Percentiles rank a stretch among this genome's conserved stretches.
These are phyloP conservation scores for Pestalotiopsis sp. DNA, from an alignment of 2,329 filamentous ascomycete species.

Conservation along the genomic window DNA sequence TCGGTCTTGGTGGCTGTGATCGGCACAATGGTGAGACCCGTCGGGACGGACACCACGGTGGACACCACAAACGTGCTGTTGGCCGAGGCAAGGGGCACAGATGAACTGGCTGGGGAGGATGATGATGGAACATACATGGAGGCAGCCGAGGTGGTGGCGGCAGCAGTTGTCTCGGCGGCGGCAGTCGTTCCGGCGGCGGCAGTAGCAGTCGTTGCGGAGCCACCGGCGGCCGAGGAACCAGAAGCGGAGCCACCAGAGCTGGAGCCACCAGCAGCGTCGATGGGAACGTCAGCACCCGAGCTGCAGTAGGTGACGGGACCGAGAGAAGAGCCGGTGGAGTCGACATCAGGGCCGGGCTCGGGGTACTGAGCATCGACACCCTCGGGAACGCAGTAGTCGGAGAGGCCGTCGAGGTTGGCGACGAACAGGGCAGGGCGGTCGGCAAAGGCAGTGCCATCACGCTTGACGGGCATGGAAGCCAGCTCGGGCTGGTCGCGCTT, in stretches of 20 bases:
- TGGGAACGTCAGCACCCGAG: conserved; percentile 29
- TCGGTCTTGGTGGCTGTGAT: conserved; percentile 19
- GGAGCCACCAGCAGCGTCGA: conserved; percentile 31
- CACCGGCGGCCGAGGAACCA: conserved; percentile 21
- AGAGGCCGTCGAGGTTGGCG: conserved; percentile 64
- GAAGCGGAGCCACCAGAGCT: conserved; percentile 29
- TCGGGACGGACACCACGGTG: conserved; percentile 1
- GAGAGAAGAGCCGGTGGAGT: conserved; percentile 36
- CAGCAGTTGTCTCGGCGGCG: not conserved
- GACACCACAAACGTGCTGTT: conserved; percentile 5
- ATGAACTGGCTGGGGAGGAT: conserved; percentile 5
- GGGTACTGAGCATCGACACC: conserved; percentile 66
- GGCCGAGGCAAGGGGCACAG: not conserved
- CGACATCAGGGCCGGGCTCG: conserved; percentile 61
- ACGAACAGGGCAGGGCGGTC: conserved; percentile 69
- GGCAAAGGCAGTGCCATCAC: conserved; percentile 44
- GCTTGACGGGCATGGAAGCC: conserved; percentile 30
- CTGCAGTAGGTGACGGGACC: conserved; percentile 27
- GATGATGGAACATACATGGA: conserved; percentile 24
- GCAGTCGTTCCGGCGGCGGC: not conserved
- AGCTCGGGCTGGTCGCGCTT: conserved; percentile 23
- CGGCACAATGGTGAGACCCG: conserved; percentile 23
- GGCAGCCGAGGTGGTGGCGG: conserved; percentile 15
- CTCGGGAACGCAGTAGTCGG: conserved; percentile 60
- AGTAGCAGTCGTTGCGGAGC: conserved; percentile 17